These are phyloP conservation scores for Rhizopogon sp. DNA, from an alignment of 768 basidiomycete species.

Conservation along the genomic window DNA sequence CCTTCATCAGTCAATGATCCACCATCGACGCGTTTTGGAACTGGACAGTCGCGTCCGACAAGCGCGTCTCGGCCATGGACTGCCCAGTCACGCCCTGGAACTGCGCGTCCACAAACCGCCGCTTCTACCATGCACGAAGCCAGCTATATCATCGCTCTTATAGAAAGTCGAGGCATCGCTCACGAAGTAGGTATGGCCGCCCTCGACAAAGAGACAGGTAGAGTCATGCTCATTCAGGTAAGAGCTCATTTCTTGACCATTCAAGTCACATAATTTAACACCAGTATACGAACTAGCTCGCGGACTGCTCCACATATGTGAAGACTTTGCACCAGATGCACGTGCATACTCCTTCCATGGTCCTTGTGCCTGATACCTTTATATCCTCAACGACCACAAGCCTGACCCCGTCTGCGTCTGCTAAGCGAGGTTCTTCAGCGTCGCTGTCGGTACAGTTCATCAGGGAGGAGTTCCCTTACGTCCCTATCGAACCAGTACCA, in stretches of 20 bases:
- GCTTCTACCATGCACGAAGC: conserved; percentile 55
- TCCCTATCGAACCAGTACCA: conserved; percentile 63
- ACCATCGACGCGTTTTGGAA: conserved; percentile 11
- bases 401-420: conserved; percentile 25
- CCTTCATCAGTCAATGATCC: neutral
- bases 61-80: conserved; percentile 43
- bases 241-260: conserved; percentile 1
- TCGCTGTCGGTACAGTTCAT: conserved; percentile 71
- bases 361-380: conserved; percentile 83
- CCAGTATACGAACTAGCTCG: conserved; percentile 43
- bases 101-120: conserved; percentile 60
- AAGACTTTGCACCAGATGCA: conserved; percentile 87
- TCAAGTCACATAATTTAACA: conserved; percentile 2
- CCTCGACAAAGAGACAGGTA: conserved; percentile 74
- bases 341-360: conserved; percentile 60
- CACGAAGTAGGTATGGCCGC: conserved; percentile 87
- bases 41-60: conserved; percentile 11
- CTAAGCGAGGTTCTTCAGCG: conserved; percentile 37
- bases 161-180: conserved; percentile 75
- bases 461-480: conserved; percentile 65
- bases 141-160: conserved; percentile 60
- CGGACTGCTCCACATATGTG: conserved; percentile 85
- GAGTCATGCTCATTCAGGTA: conserved; percentile 76
- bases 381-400: conserved; percentile 52
- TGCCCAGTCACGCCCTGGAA: conserved; percentile 44